Evolutionary conservation across 2,329 filamentous ascomycete genomes (phyloP).

Genomic region (Aurifilum marmelostoma): DNA sequence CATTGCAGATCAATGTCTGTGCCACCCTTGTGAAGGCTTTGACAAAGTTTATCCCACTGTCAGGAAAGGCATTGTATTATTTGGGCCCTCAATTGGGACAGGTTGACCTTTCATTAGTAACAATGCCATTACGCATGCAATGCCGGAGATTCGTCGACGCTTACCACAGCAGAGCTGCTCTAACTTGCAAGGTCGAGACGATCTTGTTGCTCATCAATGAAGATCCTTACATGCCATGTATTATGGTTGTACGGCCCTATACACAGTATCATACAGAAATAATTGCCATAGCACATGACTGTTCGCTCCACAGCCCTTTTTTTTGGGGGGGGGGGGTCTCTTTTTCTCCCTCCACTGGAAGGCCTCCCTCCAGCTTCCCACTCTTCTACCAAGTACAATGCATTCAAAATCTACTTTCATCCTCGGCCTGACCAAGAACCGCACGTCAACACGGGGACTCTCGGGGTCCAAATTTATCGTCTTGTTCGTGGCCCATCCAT

Average conservation of each 20-base stretch:
- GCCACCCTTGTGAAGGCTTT: background rate
- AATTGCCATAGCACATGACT: background rate
- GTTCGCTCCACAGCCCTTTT: background rate
- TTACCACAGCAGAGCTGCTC: no score
- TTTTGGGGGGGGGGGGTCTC: no score
- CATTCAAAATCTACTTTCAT: no score
- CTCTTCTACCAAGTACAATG: no score
- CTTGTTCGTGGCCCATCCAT: background rate
- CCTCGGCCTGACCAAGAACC: background rate
- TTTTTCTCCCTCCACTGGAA: background rate
- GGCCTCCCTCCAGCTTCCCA: background rate
- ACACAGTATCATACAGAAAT: background rate
- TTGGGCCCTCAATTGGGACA: background rate
- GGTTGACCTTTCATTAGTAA: background rate
- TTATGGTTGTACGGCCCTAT: background rate
- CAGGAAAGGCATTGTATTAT: background rate
- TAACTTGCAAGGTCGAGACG: background rate
- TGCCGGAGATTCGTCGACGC: background rate
- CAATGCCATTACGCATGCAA: background rate
- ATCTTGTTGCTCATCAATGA: background rate
- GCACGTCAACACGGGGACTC: background rate
- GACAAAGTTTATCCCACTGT: background rate
- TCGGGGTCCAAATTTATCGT: slow-evolving; percentile 1
- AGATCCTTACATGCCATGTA: background rate
- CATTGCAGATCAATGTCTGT: background rate